Percentiles rank a stretch among this genome's conserved stretches.
These are phyloP conservation scores for Stereum hirsutum DNA, from an alignment of 1,284 basidiomycete species.

Conservation along the genomic window DNA sequence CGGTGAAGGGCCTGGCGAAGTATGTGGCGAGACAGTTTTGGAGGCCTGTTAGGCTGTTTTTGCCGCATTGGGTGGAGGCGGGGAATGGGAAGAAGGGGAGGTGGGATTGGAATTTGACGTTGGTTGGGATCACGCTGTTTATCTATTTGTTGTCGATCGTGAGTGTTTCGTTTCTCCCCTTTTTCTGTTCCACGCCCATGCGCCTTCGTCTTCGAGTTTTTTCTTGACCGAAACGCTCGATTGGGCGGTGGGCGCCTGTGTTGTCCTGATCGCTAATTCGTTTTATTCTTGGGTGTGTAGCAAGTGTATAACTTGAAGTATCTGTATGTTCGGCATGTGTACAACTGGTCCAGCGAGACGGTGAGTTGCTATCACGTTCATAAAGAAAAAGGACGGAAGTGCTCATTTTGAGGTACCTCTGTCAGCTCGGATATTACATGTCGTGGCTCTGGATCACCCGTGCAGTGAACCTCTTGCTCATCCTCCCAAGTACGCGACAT, in stretches of 20 bases:
- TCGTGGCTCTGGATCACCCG: constrained; percentile 38
- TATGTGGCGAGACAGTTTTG: constrained; percentile 19
- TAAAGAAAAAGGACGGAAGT: background rate
- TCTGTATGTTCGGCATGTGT: constrained; percentile 42
- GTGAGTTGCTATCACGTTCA: constrained; percentile 15
- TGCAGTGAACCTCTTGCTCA: constrained; percentile 36
- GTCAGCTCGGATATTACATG: constrained; percentile 44
- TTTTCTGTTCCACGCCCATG: background rate
- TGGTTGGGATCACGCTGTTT: constrained; percentile 34
- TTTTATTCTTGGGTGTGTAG: too few relatives aligned
- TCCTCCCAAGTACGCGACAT: constrained; percentile 34
- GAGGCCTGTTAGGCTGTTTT: constrained; percentile 37
- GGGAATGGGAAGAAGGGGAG: constrained; percentile 8
- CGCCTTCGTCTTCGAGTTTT: too few relatives aligned
- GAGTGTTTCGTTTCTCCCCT: constrained; percentile 10
- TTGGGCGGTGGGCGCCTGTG: background rate
- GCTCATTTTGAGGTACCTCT: too few relatives aligned
- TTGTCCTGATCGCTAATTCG: too few relatives aligned
- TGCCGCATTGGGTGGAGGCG: constrained; percentile 19
- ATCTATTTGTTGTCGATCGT: constrained; percentile 41
- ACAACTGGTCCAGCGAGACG: constrained; percentile 36
- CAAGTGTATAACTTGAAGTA: constrained; percentile 43
- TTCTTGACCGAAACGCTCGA: too few relatives aligned
- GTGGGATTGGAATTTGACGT: constrained; percentile 39
- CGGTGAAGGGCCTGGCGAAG: background rate